Evolutionary conservation across 495 filamentous ascomycete genomes (phyloP), one percentile per base, ranked within the genome.

Genomic region (Margaritispora aquatica): DNA sequence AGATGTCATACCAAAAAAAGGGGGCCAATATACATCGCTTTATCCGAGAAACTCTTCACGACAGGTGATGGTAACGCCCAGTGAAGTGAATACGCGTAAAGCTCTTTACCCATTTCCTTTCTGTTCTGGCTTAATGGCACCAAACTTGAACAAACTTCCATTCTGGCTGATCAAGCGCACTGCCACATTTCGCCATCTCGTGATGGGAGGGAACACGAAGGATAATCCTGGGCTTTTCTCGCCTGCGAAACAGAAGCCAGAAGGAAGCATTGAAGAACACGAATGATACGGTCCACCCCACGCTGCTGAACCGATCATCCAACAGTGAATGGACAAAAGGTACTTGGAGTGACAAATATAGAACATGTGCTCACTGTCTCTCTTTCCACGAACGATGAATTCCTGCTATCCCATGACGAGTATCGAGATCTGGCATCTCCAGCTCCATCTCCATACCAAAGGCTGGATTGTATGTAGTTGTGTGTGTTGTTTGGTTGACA

Each of bases 311-410:
- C 23, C 5, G 22, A 23, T 38, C 31, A 36, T 24, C 27, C 20
- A 38, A 17, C 20, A 54, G 52, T n/a, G 29, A 23, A 1, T 24
- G 21, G 20, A n/a, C n/a, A 2, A 50, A 2, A 22, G 47, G 47
- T 46, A 41, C 31, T 38, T 44, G 20, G 24, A 60, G 38, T 60
- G 58, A 60, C 58, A 60, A 34, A 60, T 60, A 20, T 44, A 47
- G 56, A 51, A 24, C 26, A 22, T 38, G 46, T 31, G 21, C 23
- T 49, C 46, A 50, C 26, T 26, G 23, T 57, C 41, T 57, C 38
- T 20, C 26, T 34, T 13, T 34, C 38, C 53, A 13, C 17, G 1
- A 10, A 19, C 22, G 20, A 56, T 22, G 34, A 22, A 1, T 9
- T 26, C 13, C 19, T 23, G 22, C 31, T 36, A 49, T 38, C 55